Evolutionary conservation across 2,329 filamentous ascomycete species (phyloP), one percentile per base, ranked within the genome.

Genomic region (Penicillium frequentans): DNA sequence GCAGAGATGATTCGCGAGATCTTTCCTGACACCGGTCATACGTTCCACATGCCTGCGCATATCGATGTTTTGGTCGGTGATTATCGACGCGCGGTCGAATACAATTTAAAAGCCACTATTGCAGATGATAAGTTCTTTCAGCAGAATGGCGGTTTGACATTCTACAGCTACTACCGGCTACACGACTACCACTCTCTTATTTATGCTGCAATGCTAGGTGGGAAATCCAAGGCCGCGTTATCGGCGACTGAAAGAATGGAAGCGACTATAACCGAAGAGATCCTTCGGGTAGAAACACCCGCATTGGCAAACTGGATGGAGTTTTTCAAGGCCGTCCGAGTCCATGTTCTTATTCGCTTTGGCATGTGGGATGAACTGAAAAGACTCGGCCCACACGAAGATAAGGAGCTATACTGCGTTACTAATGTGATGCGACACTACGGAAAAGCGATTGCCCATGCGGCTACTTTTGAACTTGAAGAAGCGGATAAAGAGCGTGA

Each of bases 281-380:
- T 91, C 3, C 77, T 92, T 0, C 82, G 84, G 0, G 77, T 90
- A 4, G 68, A 86, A 59, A 86, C 84, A 0, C 89, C 89, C 0
- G 87, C 88, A 0, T 90, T 92, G 85, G 89, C 89, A 1, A 87
- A 92, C 70, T 91, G 88, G 87, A 77, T 91, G 1, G 90, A 93
- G 73, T 83, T 82, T 3, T 91, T 91, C 63, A 73, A 88, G 1
- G 81, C 83, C 1, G 84, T 90, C 66, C 81, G 86, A 2, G 77
- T 88, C 0, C 89, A 93, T 69, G 86, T 86, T 0, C 75, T 89
- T 1, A 80, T 93, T 44, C 85, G 90, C 0, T 93, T 93, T 62
- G 90, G 90, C 0, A 77, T 75, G 13, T 92, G 90, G 90, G 68
- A 85, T 0, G 86, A 90, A 1, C 76, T 92, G n/a, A 73, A 87